A percentile compares a stretch with the other conserved stretches of the same genome.
Evolutionary conservation across 345 rosid genomes (phyloP).

Genomic region (Pistacia integerrima): DNA sequence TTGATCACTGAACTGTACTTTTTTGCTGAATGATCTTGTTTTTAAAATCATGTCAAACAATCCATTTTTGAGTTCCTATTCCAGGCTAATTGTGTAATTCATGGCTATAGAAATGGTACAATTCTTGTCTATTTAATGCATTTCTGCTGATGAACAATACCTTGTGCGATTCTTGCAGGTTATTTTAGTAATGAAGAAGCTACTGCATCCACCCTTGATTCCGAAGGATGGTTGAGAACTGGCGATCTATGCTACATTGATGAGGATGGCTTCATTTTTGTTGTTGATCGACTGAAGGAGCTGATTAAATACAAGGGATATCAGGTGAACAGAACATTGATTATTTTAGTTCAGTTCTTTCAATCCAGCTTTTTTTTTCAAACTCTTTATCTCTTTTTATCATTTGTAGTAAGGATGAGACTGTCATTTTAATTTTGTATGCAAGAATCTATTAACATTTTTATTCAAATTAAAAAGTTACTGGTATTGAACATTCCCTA

Average conservation of each 20-base stretch:
- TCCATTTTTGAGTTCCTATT: background rate
- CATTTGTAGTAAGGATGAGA: background rate
- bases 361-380: background rate
- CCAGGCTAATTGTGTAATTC: background rate
- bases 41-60: too few relatives aligned
- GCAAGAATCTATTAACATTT: background rate
- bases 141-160: background rate
- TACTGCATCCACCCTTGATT: conserved; percentile 69
- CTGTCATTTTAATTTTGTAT: background rate
- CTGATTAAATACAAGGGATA: conserved; percentile 92
- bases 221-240: conserved; percentile 94
- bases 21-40: too few relatives aligned
- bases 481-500: background rate
- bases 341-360: background rate
- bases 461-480: background rate
- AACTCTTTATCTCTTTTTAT: background rate
- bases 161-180: conserved; percentile 40
- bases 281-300: conserved; percentile 92
- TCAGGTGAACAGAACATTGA: conserved; percentile 48
- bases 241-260: conserved; percentile 91
- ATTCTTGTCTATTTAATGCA: background rate
- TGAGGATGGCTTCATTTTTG: conserved; percentile 77
- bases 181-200: conserved; percentile 81
- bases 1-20: too few relatives aligned
- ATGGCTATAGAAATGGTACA: too few relatives aligned